phyloP scores from a whole-genome alignment of 129 eudicot genomes.

The Tanacetum coccineum region DNA sequence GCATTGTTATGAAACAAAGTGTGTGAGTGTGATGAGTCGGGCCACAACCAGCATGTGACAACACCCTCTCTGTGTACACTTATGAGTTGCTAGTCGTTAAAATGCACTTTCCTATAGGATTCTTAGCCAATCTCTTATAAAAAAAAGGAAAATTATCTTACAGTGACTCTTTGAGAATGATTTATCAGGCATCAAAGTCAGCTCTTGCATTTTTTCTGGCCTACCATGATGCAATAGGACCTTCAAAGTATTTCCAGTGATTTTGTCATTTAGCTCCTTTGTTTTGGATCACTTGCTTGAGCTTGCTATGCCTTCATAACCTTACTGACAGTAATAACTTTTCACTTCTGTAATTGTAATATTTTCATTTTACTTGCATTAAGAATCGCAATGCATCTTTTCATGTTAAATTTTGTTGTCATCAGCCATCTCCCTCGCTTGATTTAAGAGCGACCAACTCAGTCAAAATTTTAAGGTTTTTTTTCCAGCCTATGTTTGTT shows the following conservation, averaged over 20 bases:
- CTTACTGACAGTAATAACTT: conserved; percentile 6
- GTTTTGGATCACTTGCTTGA: conserved; percentile 8
- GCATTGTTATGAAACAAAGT: conserved; percentile 11
- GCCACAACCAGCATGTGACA: too few relatives aligned
- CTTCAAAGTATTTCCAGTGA: not conserved
- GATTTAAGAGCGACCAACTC: not conserved
- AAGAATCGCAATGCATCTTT: too few relatives aligned
- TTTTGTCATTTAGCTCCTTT: not conserved
- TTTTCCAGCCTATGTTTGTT: not conserved
- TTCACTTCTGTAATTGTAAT: conserved; percentile 6
- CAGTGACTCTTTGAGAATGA: not conserved
- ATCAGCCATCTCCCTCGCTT: conserved; percentile 1
- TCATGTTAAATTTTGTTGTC: too few relatives aligned
- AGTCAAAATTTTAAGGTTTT: not conserved
- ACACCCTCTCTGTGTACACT: too few relatives aligned
- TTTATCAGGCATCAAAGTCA: not conserved
- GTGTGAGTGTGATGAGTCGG: too few relatives aligned
- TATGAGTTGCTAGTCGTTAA: too few relatives aligned
- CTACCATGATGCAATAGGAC: not conserved
- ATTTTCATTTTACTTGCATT: not conserved
- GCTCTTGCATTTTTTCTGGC: not conserved
- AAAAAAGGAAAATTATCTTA: not conserved
- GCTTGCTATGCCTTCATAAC: conserved; percentile 1
- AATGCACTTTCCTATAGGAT: not conserved
- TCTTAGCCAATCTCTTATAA: not conserved